phyloP scores from a whole-genome alignment of 768 basidiomycete species.

The Neoboletus subvelutipes region DNA sequence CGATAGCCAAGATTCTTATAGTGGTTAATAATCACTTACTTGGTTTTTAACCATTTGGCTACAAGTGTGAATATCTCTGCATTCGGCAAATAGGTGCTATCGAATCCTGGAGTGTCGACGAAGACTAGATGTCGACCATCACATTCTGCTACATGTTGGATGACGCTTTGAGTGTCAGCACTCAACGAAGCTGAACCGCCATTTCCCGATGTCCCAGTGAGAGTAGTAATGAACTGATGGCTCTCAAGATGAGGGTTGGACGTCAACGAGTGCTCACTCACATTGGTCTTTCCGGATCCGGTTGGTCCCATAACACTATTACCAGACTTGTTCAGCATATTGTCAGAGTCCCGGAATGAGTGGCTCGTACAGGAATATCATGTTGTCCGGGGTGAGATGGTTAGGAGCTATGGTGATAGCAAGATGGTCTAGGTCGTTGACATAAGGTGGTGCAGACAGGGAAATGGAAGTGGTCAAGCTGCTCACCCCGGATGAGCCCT shows the following conservation, averaged over 20 bases:
- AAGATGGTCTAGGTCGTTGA: not conserved
- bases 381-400: no score
- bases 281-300: slow-evolving; percentile 9
- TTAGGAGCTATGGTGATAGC: no score
- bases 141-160: not conserved
- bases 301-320: not conserved
- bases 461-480: no score
- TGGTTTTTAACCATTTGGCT: not conserved
- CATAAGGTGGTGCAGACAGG: not conserved
- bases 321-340: not conserved
- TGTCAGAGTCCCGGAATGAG: not conserved
- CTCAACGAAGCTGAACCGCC: not conserved
- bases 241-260: not conserved
- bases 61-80: not conserved
- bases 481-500: not conserved
- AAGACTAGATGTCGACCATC: slow-evolving; percentile 1
- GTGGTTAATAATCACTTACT: not conserved
- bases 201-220: not conserved
- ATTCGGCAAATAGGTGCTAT: not conserved
- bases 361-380: slow-evolving; percentile 3
- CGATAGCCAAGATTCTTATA: not conserved
- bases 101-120: slow-evolving; percentile 8
- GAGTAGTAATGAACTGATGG: slow-evolving; percentile 6
- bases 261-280: not conserved
- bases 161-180: not conserved